Base-by-base conservation (phyloP, 495 filamentous ascomycete species). In the Penicillium herquei region DNA sequence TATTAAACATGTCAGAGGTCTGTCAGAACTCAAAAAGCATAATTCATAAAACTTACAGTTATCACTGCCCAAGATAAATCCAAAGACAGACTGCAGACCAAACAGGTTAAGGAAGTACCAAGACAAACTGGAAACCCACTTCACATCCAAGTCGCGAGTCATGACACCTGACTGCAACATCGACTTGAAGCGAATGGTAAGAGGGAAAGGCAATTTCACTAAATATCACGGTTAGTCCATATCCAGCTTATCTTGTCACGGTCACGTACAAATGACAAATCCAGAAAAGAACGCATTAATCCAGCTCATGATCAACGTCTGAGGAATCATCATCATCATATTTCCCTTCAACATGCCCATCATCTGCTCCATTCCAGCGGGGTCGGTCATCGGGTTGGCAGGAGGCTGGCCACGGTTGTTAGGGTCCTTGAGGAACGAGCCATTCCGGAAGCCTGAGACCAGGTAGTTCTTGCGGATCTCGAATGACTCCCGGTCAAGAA, bases 271-370 rank as follows among this genome's bases (percentile, higher is more conserved):
- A 43, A 98, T 96, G 39, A 98, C 94, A 70, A 96, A 98, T 17
- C 94, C 94, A 40, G 89, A 91, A 65, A 98, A 98, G 70, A 98
- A 98, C 0, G 94, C 91, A 78, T 98, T 98, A 64, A 98, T 97
- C 94, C 94, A 98, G 50, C 94, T 91, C 94, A 98, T 98, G 59
- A 98, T 98, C 71, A 98, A 72, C 4, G 92, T 98, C 70, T 98
- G 96, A 44, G 94, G 95, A 39, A 98, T 91, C 81, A 98, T 98
- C 94, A 96, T 98, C 60, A 93, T 92, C 90, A 98, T 96, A 65
- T 98, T 96, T 49, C 91, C 91, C 84, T 97, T 98, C 85, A 98
- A 90, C 91, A 96, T 96, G 53, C 93, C 93, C 94, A 98, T 98
- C 93, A 98, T 97, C 53, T 90, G 92, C 67, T 98, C 95, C 95